Evolutionary conservation across 2,329 filamentous ascomycete species (phyloP), one percentile per base, ranked within the genome.

Genomic region (Plenodomus biglobosus): DNA sequence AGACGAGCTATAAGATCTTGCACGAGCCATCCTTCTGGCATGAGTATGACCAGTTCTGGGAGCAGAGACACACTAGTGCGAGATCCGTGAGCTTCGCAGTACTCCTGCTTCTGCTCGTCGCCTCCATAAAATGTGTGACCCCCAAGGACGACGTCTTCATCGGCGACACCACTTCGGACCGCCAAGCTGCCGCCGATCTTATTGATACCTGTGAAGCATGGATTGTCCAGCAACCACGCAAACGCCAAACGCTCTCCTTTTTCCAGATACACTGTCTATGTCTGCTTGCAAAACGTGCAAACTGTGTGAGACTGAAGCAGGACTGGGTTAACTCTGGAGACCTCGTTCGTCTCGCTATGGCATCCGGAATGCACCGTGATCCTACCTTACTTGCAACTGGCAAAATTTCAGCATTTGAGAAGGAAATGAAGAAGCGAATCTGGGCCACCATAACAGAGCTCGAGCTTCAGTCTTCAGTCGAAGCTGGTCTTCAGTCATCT

Each of bases 401-500:
- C 8, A 54, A 50, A 7, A 62, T 69, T 4, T 59, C 65, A 3
- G 62, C 70, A 2, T 78, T 78, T 22, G 76, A 80, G 35, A 75
- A 77, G 44, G 77, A 80, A 48, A 77, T 81, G 75, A 76, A 81
- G 42, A 74, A 79, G 43, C 74, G 81, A 37, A 66, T 85, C 2
- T 85, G 82, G 82, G 74, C 73, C 1, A 82, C 81, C 1, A 79
- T 83, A 8, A 66, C 80, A 8, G 80, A 84, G 55, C 65, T 84
- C 20, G 81, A 84, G 46, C 62, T 83, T 2, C 80, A 83, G 55
- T 74, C 78, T 0, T 78, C 79, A 1, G 66, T 83, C 13, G 80
- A 83, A 51, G 73, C 74, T 11, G 82, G 82, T 1, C 78, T 84
- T 69, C 75, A 78, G 2, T 73, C 75, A 4, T 66, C 70, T 1